Conservation (phyloP, 352 stramenopile species). For the Globisporangium mamillatum region DNA sequence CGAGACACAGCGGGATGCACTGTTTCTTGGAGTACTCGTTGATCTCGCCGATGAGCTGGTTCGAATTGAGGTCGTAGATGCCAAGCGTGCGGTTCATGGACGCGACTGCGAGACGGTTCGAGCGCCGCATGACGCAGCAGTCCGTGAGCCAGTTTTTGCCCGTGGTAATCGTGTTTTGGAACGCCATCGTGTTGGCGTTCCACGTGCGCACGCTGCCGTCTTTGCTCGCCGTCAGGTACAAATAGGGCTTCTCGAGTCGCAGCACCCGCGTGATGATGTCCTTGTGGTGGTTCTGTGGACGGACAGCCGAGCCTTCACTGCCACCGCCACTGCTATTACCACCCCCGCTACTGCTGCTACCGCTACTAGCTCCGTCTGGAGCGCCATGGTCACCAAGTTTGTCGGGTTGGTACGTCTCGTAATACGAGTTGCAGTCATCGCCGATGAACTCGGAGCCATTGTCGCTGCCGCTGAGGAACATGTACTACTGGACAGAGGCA, state of each 20-base stretch:
- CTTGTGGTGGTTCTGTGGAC: slow-evolving; percentile 53
- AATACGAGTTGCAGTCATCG: slow-evolving; percentile 61
- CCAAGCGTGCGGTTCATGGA: slow-evolving; percentile 76
- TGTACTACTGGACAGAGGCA: slow-evolving; percentile 44
- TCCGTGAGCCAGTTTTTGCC: slow-evolving; percentile 80
- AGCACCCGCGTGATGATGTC: slow-evolving; percentile 71
- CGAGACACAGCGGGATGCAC: slow-evolving; percentile 74
- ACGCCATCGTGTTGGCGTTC: slow-evolving; percentile 64
- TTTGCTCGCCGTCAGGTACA: slow-evolving; percentile 75
- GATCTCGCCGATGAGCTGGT: slow-evolving; percentile 69
- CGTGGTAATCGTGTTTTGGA: slow-evolving; percentile 58
- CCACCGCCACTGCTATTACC: background rate
- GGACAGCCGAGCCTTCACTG: slow-evolving; percentile 5
- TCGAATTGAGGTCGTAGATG: slow-evolving; percentile 74
- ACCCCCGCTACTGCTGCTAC: background rate
- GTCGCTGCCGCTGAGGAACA: slow-evolving; percentile 79
- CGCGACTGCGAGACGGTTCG: slow-evolving; percentile 72
- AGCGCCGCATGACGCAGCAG: slow-evolving; percentile 75
- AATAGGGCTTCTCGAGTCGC: slow-evolving; percentile 58
- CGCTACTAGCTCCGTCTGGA: background rate
- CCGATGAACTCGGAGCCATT: slow-evolving; percentile 57
- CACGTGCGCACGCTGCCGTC: slow-evolving; percentile 73
- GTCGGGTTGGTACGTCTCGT: slow-evolving; percentile 60
- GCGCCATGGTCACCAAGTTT: slow-evolving; percentile 33
- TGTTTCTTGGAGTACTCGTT: slow-evolving; percentile 76